Evolutionary conservation across 371 early-diverging fungal genomes (phyloP), one percentile per base, ranked within the genome.

Genomic region (Coemansia linderi): DNA sequence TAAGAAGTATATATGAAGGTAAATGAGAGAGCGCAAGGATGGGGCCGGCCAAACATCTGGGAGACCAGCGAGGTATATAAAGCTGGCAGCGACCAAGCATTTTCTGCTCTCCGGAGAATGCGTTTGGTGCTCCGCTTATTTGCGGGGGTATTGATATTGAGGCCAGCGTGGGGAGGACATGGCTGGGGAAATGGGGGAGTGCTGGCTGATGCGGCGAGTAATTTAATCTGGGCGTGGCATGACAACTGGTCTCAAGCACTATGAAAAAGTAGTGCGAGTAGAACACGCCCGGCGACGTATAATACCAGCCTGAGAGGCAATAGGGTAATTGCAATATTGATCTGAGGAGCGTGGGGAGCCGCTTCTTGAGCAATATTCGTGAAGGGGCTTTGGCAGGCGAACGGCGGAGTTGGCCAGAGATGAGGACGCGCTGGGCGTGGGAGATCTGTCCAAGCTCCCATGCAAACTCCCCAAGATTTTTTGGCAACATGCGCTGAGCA

Each of bases 41-140:
- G n/a, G 46, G 10, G 46, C 46, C 46, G 46, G 46, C 46, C 46
- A 46, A 46, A 46, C 46, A 46, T 46, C 46, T 9, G 46, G 46
- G 22, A 46, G 46, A 19, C 46, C n/a, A 46, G 19, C 22, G 10
- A 19, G 46, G 22, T 46, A 46, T 46, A 46, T 46, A 46, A 46
- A 46, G 46, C 19, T 46, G 46, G n/a, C 46, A 10, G 46, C 46
- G 10, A 3, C 46, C 46, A 46, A 9, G 46, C 19, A 46, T 46
- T 46, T 46, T 46, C 19, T 46, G 46, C 19, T 46, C 22, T 46
- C n/a, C 22, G 9, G 46, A 46, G 46, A 46, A 46, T 46, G 46
- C 46, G 46, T 19, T 46, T 46, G 46, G 19, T 46, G 46, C 46
- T 46, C 46, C 46, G 9, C 46, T 7, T n/a, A 46, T 46, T 46